Percentiles rank a stretch among this genome's conserved stretches.
phyloP scores from a whole-genome alignment of 257 asterid species.

The Solanum clarkiae region DNA sequence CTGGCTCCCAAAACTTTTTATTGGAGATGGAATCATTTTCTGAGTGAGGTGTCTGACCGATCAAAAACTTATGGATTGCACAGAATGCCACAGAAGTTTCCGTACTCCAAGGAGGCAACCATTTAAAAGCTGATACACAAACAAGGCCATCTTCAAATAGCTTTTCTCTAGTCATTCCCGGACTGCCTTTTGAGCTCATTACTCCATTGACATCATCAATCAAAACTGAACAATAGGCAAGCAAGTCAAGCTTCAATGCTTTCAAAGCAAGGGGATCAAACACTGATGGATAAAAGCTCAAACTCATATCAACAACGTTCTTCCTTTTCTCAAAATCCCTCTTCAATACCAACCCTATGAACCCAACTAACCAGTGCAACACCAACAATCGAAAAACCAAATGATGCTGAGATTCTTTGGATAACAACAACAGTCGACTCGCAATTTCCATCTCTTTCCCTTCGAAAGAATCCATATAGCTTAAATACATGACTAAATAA shows the following conservation, averaged over 20 bases:
- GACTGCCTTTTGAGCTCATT: conserved; percentile 15
- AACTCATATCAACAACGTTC: conserved; percentile 46
- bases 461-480: conserved; percentile 50
- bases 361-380: conserved; percentile 76
- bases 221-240: conserved; percentile 57
- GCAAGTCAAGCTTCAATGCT: conserved; percentile 79
- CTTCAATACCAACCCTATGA: conserved; percentile 34
- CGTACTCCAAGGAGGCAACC: conserved; percentile 92
- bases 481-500: conserved; percentile 46
- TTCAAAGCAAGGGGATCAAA: conserved; percentile 80
- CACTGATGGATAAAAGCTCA: conserved; percentile 60
- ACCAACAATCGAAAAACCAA: conserved; percentile 61
- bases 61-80: conserved; percentile 66
- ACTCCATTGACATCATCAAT: conserved; percentile 19
- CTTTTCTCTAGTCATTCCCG: conserved; percentile 39
- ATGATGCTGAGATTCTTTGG: conserved; percentile 60
- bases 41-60: conserved; percentile 53
- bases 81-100: conserved; percentile 93
- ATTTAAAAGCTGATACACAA: conserved; percentile 77
- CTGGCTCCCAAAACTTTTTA: conserved; percentile 29
- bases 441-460: conserved; percentile 71
- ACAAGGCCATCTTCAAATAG: conserved; percentile 71
- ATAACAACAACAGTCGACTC: conserved; percentile 42
- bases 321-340: conserved; percentile 40
- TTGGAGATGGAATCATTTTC: conserved; percentile 23